A percentile compares a stretch with the other conserved stretches of the same genome.
phyloP scores from a whole-genome alignment of 345 rosid species.

The Rhodamnia argentea region DNA sequence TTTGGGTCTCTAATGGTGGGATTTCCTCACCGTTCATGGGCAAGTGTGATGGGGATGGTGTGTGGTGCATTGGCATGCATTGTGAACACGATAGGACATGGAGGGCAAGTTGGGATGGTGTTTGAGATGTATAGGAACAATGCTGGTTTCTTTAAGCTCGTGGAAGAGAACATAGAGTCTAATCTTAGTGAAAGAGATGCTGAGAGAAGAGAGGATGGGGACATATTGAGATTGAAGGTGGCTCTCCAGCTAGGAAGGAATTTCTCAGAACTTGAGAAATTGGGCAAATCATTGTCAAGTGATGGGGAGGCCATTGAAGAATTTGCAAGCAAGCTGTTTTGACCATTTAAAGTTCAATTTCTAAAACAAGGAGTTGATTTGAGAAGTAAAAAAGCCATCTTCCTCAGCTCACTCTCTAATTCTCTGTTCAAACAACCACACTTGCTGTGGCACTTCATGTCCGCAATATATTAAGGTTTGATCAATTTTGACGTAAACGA shows the following conservation, averaged over 20 bases:
- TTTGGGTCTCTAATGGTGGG: conserved; percentile 22
- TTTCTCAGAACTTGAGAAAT: conserved; percentile 25
- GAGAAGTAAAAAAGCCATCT: neutral
- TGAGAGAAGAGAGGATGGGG: conserved; percentile 32
- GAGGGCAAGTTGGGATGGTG: conserved; percentile 45
- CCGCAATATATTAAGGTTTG: neutral
- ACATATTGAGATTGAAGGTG: conserved; percentile 22
- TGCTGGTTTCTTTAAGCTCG: conserved; percentile 33
- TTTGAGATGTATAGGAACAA: conserved; percentile 41
- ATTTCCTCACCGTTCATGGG: conserved; percentile 5
- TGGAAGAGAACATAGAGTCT: conserved; percentile 33
- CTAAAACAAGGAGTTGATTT: neutral
- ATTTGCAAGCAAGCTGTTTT: conserved; percentile 47
- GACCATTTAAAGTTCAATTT: neutral
- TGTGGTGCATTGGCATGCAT: conserved; percentile 31
- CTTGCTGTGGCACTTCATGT: neutral
- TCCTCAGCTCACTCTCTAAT: neutral
- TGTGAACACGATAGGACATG: conserved; percentile 35
- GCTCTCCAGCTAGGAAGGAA: conserved; percentile 41
- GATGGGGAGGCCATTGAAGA: conserved; percentile 10
- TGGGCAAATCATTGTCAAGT: conserved; percentile 8
- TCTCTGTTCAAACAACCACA: neutral
- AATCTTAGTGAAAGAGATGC: conserved; percentile 16
- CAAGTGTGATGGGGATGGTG: conserved; percentile 14
- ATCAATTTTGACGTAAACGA: neutral